Evolutionary conservation across 2,329 filamentous ascomycete genomes (phyloP).

Genomic region (Aspergillus fumigatus): DNA sequence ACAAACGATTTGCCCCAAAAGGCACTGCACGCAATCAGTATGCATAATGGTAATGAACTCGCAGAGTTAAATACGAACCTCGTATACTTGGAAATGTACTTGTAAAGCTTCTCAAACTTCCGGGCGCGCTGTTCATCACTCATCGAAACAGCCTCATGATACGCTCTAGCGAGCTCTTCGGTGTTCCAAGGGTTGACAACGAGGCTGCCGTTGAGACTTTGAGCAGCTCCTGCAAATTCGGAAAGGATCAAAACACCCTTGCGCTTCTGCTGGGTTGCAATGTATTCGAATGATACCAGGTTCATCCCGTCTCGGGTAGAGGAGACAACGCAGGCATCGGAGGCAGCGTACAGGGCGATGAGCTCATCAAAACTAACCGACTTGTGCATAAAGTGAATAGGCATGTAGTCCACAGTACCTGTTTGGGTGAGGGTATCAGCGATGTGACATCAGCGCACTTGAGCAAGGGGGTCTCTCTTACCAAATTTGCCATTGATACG

Average conservation of each 20-base stretch:
- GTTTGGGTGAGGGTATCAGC: conserved; percentile 11
- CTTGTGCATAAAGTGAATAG: conserved; percentile 97
- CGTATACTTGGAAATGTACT: conserved; percentile 96
- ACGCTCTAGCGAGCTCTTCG: conserved; percentile 85
- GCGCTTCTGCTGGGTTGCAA: conserved; percentile 83
- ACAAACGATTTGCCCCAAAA: conserved; percentile 33
- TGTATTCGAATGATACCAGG: conserved; percentile 96
- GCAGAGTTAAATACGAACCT: conserved; percentile 46
- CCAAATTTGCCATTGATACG: conserved; percentile 76
- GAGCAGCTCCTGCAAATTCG: conserved; percentile 92
- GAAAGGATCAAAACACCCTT: conserved; percentile 94
- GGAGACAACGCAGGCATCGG: conserved; percentile 86
- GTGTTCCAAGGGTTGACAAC: conserved; percentile 99
- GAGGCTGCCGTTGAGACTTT: conserved; percentile 86
- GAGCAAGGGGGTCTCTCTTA: conserved; percentile 4
- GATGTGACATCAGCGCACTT: neutral
- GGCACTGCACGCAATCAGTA: conserved; percentile 50
- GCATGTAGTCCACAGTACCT: conserved; percentile 96
- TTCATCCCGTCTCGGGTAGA: conserved; percentile 99
- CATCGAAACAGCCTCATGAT: conserved; percentile 97
- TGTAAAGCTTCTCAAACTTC: conserved; percentile 88
- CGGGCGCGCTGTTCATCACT: conserved; percentile 76
- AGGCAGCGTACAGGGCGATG: conserved; percentile 86
- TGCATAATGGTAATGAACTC: neutral
- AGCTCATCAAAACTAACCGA: conserved; percentile 93